Percentiles rank a stretch among this genome's conserved stretches.
Evolutionary conservation across 305 asterid genomes (phyloP).

Genomic region (Fraxinus nigra): DNA sequence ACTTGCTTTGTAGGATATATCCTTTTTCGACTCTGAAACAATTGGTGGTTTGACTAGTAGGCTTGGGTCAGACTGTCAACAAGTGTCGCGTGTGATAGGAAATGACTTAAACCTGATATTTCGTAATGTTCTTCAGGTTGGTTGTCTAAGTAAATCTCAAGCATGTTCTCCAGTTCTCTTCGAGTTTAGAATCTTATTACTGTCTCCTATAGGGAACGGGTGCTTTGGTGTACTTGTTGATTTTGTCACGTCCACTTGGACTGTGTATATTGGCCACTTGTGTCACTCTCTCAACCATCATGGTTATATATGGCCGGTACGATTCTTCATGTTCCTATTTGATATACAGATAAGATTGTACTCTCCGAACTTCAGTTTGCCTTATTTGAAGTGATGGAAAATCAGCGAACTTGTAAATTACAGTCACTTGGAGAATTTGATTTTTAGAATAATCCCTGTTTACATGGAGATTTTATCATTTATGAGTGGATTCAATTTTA

Average conservation of each 20-base stretch:
- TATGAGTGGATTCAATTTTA: conserved; percentile 7
- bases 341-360: conserved; percentile 7
- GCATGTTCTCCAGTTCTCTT: conserved; percentile 16
- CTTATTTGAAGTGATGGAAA: neutral
- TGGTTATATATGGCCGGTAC: conserved; percentile 91
- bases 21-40: conserved; percentile 88
- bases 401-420: neutral
- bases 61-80: conserved; percentile 99
- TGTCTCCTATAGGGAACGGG: conserved; percentile 72
- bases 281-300: conserved; percentile 61
- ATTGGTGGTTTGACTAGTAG: conserved; percentile 98
- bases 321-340: conserved; percentile 33
- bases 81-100: conserved; percentile 95
- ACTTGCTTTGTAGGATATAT: conserved; percentile 69
- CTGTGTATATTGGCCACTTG: conserved; percentile 76
- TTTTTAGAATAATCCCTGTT: neutral
- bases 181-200: conserved; percentile 33
- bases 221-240: conserved; percentile 73
- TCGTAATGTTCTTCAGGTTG: conserved; percentile 91
- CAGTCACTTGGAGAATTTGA: conserved; percentile 1
- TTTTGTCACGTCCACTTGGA: conserved; percentile 91
- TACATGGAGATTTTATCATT: neutral
- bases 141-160: conserved; percentile 23
- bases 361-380: neutral
- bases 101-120: conserved; percentile 85